phyloP scores from a whole-genome alignment of 2,329 filamentous ascomycete genomes.

The Sclerotinia subarctica region DNA sequence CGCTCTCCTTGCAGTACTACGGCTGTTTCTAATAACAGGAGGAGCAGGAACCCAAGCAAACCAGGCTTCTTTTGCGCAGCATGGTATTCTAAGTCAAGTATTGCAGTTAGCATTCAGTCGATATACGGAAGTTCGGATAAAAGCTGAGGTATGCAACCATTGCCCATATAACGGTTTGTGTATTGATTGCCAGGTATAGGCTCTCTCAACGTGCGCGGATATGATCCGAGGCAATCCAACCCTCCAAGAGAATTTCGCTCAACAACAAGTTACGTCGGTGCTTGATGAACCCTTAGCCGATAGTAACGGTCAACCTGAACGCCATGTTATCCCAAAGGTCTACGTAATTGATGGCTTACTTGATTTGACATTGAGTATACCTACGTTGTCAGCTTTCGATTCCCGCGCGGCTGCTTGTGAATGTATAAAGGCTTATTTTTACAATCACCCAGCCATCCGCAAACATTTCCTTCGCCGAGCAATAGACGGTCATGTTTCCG shows the following conservation, averaged over 20 bases:
- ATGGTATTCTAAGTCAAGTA: slow-evolving; percentile 74
- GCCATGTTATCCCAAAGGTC: slow-evolving; percentile 58
- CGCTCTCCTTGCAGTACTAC: slow-evolving; percentile 80
- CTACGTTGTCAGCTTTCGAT: slow-evolving; percentile 67
- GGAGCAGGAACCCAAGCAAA: slow-evolving; percentile 78
- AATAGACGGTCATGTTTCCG: slow-evolving; percentile 79
- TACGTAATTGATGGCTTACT: slow-evolving; percentile 94
- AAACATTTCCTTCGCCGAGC: slow-evolving; percentile 83
- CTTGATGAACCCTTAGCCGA: slow-evolving; percentile 41
- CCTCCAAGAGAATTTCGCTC: slow-evolving; percentile 86
- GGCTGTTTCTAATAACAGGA: slow-evolving; percentile 80
- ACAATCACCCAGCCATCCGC: slow-evolving; percentile 74
- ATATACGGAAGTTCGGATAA: slow-evolving; percentile 70
- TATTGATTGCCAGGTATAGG: slow-evolving; percentile 46
- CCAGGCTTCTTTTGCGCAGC: slow-evolving; percentile 80
- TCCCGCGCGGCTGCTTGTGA: slow-evolving; percentile 81
- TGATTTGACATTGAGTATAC: slow-evolving; percentile 71
- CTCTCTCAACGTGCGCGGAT: slow-evolving; percentile 80
- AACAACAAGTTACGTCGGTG: slow-evolving; percentile 71
- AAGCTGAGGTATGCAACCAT: slow-evolving; percentile 61
- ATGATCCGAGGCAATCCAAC: slow-evolving; percentile 76
- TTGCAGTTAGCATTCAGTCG: slow-evolving; percentile 79
- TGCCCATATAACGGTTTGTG: slow-evolving; percentile 5
- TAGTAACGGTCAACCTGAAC: slow-evolving; percentile 43
- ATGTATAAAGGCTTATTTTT: slow-evolving; percentile 91